These are phyloP conservation scores for Kazachstania bromeliacearum DNA, from an alignment of 805 yeast genomes.

Conservation along the genomic window DNA sequence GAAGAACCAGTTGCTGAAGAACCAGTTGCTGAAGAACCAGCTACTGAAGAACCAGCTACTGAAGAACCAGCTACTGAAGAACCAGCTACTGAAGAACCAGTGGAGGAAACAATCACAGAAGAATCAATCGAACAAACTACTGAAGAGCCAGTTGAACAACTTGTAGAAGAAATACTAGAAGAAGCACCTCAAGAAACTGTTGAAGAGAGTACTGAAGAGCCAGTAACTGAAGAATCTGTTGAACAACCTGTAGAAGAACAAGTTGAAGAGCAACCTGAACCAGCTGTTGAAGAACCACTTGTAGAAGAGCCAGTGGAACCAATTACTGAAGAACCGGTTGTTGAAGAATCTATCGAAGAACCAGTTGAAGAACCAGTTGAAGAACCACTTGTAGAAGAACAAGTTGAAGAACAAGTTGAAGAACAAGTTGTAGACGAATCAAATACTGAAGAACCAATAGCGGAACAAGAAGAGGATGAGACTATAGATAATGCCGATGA, in stretches of 20 bases:
- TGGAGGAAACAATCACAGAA: slow-evolving; percentile 18
- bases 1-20: background rate
- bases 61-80: slow-evolving; percentile 7
- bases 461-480: slow-evolving; percentile 3
- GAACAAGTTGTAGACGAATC: slow-evolving; percentile 3
- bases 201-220: slow-evolving; percentile 1
- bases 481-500: slow-evolving; percentile 2
- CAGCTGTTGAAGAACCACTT: slow-evolving; percentile 1
- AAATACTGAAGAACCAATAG: background rate
- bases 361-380: slow-evolving; percentile 2
- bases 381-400: slow-evolving; percentile 5
- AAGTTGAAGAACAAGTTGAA: slow-evolving; percentile 4
- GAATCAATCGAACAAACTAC: slow-evolving; percentile 12
- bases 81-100: slow-evolving; percentile 7
- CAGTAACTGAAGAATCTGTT: slow-evolving; percentile 2
- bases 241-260: slow-evolving; percentile 8
- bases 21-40: background rate
- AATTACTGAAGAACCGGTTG: background rate
- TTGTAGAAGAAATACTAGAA: slow-evolving; percentile 20
- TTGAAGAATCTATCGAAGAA: slow-evolving; percentile 2
- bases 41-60: slow-evolving; percentile 5
- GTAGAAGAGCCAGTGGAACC: slow-evolving; percentile 2
- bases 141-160: slow-evolving; percentile 4
- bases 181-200: slow-evolving; percentile 12
- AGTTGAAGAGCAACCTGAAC: background rate